Base-by-base conservation (phyloP, 768 basidiomycete genomes). In the Mycena leptocephala region DNA sequence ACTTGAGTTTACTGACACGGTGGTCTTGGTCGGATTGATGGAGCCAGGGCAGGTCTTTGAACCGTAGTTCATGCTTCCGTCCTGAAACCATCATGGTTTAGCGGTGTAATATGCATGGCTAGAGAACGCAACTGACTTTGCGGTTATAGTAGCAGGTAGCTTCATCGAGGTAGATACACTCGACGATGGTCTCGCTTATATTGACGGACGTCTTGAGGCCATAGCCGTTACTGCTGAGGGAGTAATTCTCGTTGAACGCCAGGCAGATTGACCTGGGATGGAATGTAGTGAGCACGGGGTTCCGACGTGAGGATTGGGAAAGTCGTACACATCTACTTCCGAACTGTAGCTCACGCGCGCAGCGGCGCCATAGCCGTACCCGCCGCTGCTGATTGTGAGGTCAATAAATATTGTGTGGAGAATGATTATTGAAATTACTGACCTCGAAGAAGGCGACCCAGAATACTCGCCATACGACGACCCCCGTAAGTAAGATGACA, bases 181-280 rank as follows among this genome's bases (percentile, higher is more conserved):
- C 48, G 33, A 67, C 28, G 13, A 53, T 28, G 11, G 65, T 67
- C 48, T 51, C 51, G 65, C 33, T 67, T 22, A 67, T 22, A 24
- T 37, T 67, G n/a, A 53, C 5, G 4, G 65, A 67, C 2, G 48
- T 26, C 22, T 33, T n/a, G 51, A 67, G 65, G 11, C 51, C 48
- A 16, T 67, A 67, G 8, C 65, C 65, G n/a, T 53, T 24, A 24
- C 14, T 37, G n/a, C 24, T 67, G 48, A 48, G 16, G 10, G 32
- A 53, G 35, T 53, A 67, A 35, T 67, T 39, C 51, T 67, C 65
- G 33, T 67, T 67, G 48, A 67, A 53, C 13, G 65, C 48, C 13
- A 37, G 33, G 51, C 65, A 67, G 51, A 67, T 18, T 1, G 43
- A 32, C 9, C 20, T 46, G 16, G 65, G n/a, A 20, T 13, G 5